Conservation (phyloP, 2,329 filamentous ascomycete species). For the Epichloe brachyelytri region DNA sequence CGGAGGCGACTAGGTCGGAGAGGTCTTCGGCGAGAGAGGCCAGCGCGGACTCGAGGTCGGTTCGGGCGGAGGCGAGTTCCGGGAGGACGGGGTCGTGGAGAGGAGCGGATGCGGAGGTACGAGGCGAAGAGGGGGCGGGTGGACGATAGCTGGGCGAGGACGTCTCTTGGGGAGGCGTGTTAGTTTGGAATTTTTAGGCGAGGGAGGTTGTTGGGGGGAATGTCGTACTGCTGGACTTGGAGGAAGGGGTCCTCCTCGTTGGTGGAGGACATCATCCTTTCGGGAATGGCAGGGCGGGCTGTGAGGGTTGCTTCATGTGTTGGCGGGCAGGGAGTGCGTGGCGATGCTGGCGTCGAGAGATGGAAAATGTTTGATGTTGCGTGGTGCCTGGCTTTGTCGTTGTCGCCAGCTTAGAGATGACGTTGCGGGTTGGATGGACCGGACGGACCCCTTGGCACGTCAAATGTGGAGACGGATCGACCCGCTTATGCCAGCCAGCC, state of each 20-base stretch:
- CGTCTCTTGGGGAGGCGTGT: conserved; percentile 48
- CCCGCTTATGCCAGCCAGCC: too few relatives aligned
- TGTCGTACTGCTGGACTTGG: conserved; percentile 53
- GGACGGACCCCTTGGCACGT: too few relatives aligned
- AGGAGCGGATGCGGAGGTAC: conserved; percentile 93
- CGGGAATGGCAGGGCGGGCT: neutral
- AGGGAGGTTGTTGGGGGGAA: neutral
- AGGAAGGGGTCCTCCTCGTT: conserved; percentile 59
- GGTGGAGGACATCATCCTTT: conserved; percentile 53
- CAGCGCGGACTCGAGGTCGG: conserved; percentile 55
- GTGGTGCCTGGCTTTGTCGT: too few relatives aligned
- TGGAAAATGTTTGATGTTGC: too few relatives aligned
- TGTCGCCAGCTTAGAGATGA: neutral
- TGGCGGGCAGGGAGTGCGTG: too few relatives aligned
- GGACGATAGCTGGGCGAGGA: conserved; percentile 67
- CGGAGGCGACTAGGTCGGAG: conserved; percentile 74
- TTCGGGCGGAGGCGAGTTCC: conserved; percentile 68
- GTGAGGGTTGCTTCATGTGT: neutral
- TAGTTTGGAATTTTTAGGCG: neutral
- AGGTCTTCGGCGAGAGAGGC: conserved; percentile 68
- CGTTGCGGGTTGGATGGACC: too few relatives aligned
- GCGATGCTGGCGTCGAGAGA: neutral
- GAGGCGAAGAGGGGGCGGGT: conserved; percentile 84
- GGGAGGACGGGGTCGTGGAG: conserved; percentile 59
- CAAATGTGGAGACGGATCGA: too few relatives aligned